These are phyloP conservation scores for Fusarium agapanthi DNA, from an alignment of 2,329 filamentous ascomycete genomes.

Conservation along the genomic window DNA sequence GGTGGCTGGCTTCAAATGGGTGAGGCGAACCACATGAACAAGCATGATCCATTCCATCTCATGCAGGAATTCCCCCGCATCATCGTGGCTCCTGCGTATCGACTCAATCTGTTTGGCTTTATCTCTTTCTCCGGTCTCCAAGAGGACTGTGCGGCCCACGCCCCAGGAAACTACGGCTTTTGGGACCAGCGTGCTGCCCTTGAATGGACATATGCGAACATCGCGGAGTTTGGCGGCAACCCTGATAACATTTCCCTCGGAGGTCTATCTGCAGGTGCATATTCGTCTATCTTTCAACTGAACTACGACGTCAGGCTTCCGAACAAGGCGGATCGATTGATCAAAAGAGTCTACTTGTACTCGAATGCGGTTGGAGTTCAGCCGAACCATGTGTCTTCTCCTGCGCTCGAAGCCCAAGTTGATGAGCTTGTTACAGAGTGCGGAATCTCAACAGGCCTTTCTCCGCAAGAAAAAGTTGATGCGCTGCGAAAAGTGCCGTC, in stretches of 20 bases:
- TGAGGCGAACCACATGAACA: neutral
- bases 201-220: neutral
- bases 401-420: neutral
- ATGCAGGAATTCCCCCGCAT: neutral
- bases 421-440: neutral
- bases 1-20: neutral
- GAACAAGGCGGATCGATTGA: neutral
- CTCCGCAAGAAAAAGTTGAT: neutral
- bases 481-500: neutral
- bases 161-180: neutral
- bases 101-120: neutral
- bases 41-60: neutral
- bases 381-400: neutral
- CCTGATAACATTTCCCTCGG: neutral
- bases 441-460: neutral
- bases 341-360: neutral
- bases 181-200: neutral
- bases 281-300: neutral
- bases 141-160: neutral
- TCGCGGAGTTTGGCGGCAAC: neutral
- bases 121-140: neutral
- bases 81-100: neutral
- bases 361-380: neutral
- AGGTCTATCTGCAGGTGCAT: neutral
- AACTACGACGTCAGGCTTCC: neutral